Conservation (phyloP, 2,329 filamentous ascomycete genomes). For the Ophiostoma fasciatum region DNA sequence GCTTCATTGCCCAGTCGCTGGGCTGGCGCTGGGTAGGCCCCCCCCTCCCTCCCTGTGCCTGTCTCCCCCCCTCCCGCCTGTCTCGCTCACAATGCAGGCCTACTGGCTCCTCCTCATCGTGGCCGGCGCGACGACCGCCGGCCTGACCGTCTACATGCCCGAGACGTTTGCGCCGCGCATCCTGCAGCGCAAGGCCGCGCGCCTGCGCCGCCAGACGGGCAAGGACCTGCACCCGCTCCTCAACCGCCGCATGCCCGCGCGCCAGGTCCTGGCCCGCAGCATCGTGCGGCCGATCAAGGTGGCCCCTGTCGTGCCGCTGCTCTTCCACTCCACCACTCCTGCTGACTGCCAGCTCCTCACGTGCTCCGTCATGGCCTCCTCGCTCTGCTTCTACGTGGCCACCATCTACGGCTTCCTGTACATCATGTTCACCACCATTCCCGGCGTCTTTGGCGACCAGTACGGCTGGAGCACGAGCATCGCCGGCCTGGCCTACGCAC, state of each 20-base stretch:
- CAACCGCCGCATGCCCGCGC: constrained; percentile 13
- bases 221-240: constrained; percentile 14
- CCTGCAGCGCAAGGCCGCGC: constrained; percentile 20
- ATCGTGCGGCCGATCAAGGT: constrained; percentile 28
- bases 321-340: not conserved
- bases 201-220: constrained; percentile 23
- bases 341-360: not conserved
- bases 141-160: constrained; percentile 2
- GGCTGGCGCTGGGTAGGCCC: constrained; percentile 4
- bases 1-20: constrained; percentile 4
- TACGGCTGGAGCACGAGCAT: constrained; percentile 31
- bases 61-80: not conserved
- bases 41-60: no score
- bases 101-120: constrained; percentile 5
- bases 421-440: constrained; percentile 38
- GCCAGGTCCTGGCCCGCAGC: constrained; percentile 26
- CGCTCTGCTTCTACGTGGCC: constrained; percentile 36
- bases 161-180: constrained; percentile 13
- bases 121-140: not conserved
- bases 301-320: constrained; percentile 33
- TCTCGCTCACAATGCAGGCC: not conserved
- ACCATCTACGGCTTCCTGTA: constrained; percentile 42
- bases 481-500: constrained; percentile 3
- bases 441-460: constrained; percentile 30
- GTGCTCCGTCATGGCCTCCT: constrained; percentile 28